Evolutionary conservation across 1,284 basidiomycete genomes (phyloP).

Genomic region (Cutaneotrichosporon dermatis): DNA sequence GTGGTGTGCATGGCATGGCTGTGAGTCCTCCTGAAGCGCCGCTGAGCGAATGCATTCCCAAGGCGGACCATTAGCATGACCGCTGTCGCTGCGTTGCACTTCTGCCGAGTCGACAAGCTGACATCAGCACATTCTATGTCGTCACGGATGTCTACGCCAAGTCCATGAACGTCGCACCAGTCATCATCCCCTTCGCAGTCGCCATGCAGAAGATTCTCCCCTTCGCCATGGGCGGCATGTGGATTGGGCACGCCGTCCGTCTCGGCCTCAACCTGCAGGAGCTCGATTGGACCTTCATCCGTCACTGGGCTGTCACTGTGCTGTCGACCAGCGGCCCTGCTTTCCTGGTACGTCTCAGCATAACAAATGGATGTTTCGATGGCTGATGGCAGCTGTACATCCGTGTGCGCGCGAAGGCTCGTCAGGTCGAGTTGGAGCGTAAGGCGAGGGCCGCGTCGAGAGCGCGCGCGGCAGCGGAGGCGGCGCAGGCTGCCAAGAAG

Average conservation of each 20-base stretch:
- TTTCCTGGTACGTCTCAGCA: neutral
- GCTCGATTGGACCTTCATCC: neutral
- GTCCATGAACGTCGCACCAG: neutral
- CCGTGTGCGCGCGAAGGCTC: neutral
- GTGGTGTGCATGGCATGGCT: neutral
- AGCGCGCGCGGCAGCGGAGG: neutral
- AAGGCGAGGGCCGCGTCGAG: neutral
- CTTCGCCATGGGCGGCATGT: neutral
- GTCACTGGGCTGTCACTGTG: neutral
- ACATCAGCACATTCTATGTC: neutral
- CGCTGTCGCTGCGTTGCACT: no score
- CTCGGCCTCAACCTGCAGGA: neutral
- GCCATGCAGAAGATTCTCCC: conserved; percentile 2
- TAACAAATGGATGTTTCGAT: no score
- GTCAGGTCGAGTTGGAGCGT: neutral
- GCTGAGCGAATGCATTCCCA: no score
- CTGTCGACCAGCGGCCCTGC: neutral
- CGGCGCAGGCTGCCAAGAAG: neutral
- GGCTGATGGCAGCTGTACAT: conserved; percentile 3
- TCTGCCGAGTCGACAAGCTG: no score
- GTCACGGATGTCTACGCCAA: neutral
- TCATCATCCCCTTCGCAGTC: neutral
- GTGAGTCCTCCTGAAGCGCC: neutral
- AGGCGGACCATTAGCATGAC: no score
- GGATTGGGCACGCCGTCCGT: conserved; percentile 1